Base-by-base conservation (phyloP, 352 stramenopile genomes). In the Phytophthora europaea region DNA sequence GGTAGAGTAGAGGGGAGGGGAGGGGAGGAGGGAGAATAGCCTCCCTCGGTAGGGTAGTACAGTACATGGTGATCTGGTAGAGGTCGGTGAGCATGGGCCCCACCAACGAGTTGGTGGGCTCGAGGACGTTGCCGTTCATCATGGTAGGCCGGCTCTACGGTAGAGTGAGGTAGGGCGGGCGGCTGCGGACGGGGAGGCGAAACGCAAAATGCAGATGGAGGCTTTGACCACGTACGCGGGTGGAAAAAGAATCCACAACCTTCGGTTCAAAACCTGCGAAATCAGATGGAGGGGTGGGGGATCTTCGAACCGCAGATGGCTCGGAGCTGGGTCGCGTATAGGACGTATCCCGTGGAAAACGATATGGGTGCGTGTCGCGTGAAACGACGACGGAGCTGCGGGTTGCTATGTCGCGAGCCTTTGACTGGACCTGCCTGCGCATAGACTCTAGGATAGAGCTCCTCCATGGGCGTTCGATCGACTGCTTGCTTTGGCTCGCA, bases 1-100 rank as follows among this genome's bases (percentile, higher is more conserved):
- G n/a, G n/a, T n/a, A n/a, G n/a, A n/a, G n/a, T n/a, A n/a, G n/a
- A n/a, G n/a, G n/a, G n/a, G n/a, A n/a, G n/a, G n/a, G n/a, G 26
- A 31, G 3, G 26, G n/a, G 48, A 28, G 50, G 28, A 54, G 28
- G 56, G 62, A 67, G 47, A 45, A 18, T 16, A 23, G 23, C 56
- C 48, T 20, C 7, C 1, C 74, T 76, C 6, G 28, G 28, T 26
- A 26, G 23, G 23, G 3, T 31, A 31, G 34, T 40, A 40, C 9
- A 10, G 34, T 43, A 97, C 90, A 96, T 96, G 36, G 88, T 96
- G 78, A 96, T 93, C 84, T 99, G 98, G 85, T 99, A 99, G 67
- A 99, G 87, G 80, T 99, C 98, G 12, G 98, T 99, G 61, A 99
- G 87, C 72, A 99, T 84, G 6, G 97, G 94, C 16, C 87, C 95